phyloP scores from a whole-genome alignment of 306 rosid species.

The Lupinus albus region DNA sequence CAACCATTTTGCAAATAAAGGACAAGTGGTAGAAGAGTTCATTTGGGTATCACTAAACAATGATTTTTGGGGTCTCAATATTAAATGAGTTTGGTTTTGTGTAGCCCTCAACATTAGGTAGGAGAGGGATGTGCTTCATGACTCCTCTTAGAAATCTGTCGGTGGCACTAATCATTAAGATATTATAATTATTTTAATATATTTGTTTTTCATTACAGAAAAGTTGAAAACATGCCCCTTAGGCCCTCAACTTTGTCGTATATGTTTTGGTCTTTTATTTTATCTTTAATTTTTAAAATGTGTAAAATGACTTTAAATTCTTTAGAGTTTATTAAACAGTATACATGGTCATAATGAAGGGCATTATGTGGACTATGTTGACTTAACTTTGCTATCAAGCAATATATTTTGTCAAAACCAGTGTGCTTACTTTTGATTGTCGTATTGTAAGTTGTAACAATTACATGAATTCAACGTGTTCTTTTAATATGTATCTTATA shows the following conservation, averaged over 20 bases:
- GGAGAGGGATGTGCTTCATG: constrained; percentile 9
- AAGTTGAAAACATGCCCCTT: no score
- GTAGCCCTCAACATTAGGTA: constrained; percentile 49
- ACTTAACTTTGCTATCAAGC: constrained; percentile 28
- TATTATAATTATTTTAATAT: constrained; percentile 26
- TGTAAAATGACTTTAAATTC: no score
- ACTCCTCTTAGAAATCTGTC: constrained; percentile 40
- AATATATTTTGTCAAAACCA: constrained; percentile 35
- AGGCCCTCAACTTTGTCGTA: no score
- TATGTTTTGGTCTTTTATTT: no score
- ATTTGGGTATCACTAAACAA: constrained; percentile 34
- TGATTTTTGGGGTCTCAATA: constrained; percentile 29
- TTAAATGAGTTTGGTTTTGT: constrained; percentile 51
- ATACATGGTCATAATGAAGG: constrained; percentile 11
- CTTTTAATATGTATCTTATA: background rate
- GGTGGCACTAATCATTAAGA: constrained; percentile 45
- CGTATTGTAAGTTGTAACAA: background rate
- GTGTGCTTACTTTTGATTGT: constrained; percentile 35
- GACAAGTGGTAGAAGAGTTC: constrained; percentile 33
- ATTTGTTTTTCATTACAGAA: background rate
- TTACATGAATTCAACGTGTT: background rate
- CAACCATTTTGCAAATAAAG: constrained; percentile 1
- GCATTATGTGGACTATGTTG: constrained; percentile 3
- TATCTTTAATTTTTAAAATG: no score
- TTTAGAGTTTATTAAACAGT: no score